These are phyloP conservation scores for Viridothelium virens DNA, from an alignment of 495 filamentous ascomycete genomes.

Conservation along the genomic window DNA sequence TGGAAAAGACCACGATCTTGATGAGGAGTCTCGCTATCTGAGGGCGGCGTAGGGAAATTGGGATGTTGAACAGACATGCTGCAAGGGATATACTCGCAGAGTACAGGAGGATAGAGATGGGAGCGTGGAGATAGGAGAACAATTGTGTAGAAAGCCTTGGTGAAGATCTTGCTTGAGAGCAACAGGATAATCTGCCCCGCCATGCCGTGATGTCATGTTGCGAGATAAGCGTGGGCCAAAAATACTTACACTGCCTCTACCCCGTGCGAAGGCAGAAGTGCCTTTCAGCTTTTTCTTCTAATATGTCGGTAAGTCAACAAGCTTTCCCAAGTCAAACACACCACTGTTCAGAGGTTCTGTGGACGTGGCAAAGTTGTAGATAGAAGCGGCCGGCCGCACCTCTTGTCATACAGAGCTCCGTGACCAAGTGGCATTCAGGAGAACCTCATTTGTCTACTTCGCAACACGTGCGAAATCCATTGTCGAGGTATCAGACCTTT, in stretches of 20 bases:
- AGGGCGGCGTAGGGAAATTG: conserved; percentile 13
- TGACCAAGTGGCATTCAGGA: too few species aligned
- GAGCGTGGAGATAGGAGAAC: too few species aligned
- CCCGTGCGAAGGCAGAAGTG: too few species aligned
- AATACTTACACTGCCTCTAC: too few species aligned
- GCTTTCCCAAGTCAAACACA: too few species aligned
- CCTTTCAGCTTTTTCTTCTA: too few species aligned
- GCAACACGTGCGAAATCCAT: neutral
- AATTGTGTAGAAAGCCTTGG: neutral
- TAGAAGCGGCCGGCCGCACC: too few species aligned
- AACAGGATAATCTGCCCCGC: neutral
- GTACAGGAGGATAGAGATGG: neutral
- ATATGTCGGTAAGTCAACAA: too few species aligned
- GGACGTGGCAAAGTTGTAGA: too few species aligned
- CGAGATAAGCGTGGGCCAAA: neutral
- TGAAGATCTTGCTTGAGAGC: neutral
- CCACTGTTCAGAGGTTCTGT: too few species aligned
- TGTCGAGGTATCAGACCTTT: conserved; percentile 38
- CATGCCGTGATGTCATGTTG: neutral
- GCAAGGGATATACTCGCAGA: neutral
- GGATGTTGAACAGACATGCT: conserved; percentile 18
- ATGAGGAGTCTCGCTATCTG: conserved; percentile 17
- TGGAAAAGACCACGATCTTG: conserved; percentile 21
- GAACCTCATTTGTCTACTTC: too few species aligned
- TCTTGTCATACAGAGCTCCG: too few species aligned